phyloP scores from a whole-genome alignment of 495 filamentous ascomycete genomes.

The Cladorrhinum samala region DNA sequence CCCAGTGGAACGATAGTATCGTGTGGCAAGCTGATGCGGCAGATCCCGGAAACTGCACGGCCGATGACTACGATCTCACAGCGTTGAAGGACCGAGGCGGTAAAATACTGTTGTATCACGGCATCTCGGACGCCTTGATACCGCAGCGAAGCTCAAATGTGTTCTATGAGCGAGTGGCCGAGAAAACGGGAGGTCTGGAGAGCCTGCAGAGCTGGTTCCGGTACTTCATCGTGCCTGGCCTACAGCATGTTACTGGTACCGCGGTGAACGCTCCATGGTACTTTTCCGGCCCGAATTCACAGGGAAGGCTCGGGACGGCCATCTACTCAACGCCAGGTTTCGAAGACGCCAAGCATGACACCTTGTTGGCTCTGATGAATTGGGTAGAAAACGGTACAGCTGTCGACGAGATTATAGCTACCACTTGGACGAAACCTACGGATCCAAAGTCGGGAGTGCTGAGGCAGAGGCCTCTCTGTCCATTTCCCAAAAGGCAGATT shows the following conservation, averaged over 20 bases:
- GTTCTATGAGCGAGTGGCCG: slow-evolving; percentile 41
- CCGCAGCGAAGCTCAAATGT: slow-evolving; percentile 36
- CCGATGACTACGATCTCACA: slow-evolving; percentile 30
- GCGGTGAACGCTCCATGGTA: slow-evolving; percentile 42
- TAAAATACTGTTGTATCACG: slow-evolving; percentile 54
- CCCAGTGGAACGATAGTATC: slow-evolving; percentile 27
- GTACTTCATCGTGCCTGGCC: slow-evolving; percentile 38
- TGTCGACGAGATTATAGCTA: slow-evolving; percentile 40
- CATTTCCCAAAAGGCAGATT: slow-evolving; percentile 34
- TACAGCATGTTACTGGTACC: slow-evolving; percentile 36
- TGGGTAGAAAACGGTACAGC: slow-evolving; percentile 47
- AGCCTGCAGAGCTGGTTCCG: slow-evolving; percentile 26
- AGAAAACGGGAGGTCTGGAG: slow-evolving; percentile 22
- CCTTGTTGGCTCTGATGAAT: slow-evolving; percentile 42
- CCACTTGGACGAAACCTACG: slow-evolving; percentile 33
- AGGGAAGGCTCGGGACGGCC: slow-evolving; percentile 26
- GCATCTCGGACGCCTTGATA: slow-evolving; percentile 46
- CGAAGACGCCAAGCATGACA: slow-evolving; percentile 37
- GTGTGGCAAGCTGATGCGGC: slow-evolving; percentile 19
- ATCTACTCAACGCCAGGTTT: slow-evolving; percentile 35
- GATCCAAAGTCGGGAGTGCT: slow-evolving; percentile 28
- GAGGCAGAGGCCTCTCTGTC: slow-evolving; percentile 41
- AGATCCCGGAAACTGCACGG: slow-evolving; percentile 38
- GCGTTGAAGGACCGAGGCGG: slow-evolving; percentile 44
- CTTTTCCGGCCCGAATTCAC: slow-evolving; percentile 32